Percentiles rank a stretch among this genome's conserved stretches.
phyloP scores from a whole-genome alignment of 495 filamentous ascomycete genomes.

The Aspergillus mulundensis region DNA sequence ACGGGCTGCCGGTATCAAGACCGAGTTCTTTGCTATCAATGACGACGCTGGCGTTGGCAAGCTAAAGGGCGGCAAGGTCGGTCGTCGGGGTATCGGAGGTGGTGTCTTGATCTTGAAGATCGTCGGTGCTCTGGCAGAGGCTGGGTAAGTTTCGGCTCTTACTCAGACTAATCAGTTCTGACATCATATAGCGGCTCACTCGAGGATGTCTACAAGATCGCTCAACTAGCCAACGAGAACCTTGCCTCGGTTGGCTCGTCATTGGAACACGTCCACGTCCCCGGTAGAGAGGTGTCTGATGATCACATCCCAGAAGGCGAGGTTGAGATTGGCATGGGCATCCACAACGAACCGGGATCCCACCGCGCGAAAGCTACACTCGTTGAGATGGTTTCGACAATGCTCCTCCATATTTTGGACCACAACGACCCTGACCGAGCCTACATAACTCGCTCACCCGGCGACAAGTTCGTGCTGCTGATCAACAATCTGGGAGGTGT shows the following conservation, averaged over 20 bases:
- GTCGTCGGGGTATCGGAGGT: constrained; percentile 85
- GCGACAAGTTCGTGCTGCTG: constrained; percentile 66
- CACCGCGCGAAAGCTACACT: constrained; percentile 65
- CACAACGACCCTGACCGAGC: constrained; percentile 72
- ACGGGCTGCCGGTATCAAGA: constrained; percentile 68
- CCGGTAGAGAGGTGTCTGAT: constrained; percentile 59
- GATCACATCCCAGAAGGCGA: constrained; percentile 62
- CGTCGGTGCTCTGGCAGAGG: constrained; percentile 76
- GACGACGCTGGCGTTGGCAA: constrained; percentile 94
- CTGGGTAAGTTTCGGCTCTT: constrained; percentile 43
- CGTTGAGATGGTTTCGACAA: constrained; percentile 65
- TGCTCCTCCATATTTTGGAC: constrained; percentile 81
- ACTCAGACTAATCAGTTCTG: constrained; percentile 1
- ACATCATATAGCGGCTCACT: constrained; percentile 36
- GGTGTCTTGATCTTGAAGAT: constrained; percentile 90
- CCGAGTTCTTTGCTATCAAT: constrained; percentile 92
- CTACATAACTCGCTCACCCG: constrained; percentile 63
- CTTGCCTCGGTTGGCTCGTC: constrained; percentile 83
- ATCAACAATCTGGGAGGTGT: constrained; percentile 96
- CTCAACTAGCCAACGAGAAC: constrained; percentile 67
- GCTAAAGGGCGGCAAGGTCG: constrained; percentile 80
- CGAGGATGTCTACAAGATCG: constrained; percentile 68
- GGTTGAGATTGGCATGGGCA: constrained; percentile 96
- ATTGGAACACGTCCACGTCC: constrained; percentile 87
- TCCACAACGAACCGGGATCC: constrained; percentile 92